These are phyloP conservation scores for Paramecium biaurelia DNA, from an alignment of 73 alveolate genomes.

Conservation along the genomic window DNA sequence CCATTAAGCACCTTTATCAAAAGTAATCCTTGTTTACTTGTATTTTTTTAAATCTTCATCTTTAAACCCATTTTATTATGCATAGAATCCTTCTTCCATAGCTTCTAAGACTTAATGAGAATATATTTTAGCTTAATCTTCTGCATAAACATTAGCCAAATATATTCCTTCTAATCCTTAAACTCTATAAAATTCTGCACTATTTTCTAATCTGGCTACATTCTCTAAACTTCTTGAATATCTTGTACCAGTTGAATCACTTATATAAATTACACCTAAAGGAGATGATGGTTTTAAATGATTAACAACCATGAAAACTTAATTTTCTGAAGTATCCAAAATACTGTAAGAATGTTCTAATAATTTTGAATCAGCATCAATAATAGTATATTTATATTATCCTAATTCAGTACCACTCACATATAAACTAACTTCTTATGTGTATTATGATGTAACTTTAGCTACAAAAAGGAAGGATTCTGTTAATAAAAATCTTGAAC, in stretches of 20 bases:
- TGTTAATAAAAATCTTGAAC: slow-evolving; percentile 85
- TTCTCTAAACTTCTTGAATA: slow-evolving; percentile 77
- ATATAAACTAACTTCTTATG: slow-evolving; percentile 75
- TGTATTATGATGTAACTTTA: slow-evolving; percentile 60
- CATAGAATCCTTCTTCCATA: not conserved
- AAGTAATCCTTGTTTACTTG: slow-evolving; percentile 82
- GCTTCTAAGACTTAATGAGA: not conserved
- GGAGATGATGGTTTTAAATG: slow-evolving; percentile 64
- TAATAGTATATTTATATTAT: not conserved
- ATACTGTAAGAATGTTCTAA: slow-evolving; percentile 77
- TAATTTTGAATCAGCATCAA: slow-evolving; percentile 44
- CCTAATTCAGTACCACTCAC: slow-evolving; percentile 63
- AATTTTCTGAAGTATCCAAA: slow-evolving; percentile 84
- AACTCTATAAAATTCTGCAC: slow-evolving; percentile 68
- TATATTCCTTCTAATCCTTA: slow-evolving; percentile 63
- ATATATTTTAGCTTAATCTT: slow-evolving; percentile 29
- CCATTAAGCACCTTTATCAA: slow-evolving; percentile 96
- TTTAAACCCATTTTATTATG: slow-evolving; percentile 49
- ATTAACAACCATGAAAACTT: slow-evolving; percentile 81
- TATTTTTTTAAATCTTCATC: slow-evolving; percentile 47
- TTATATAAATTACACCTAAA: slow-evolving; percentile 79
- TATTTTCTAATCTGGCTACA: slow-evolving; percentile 72
- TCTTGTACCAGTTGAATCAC: slow-evolving; percentile 86
- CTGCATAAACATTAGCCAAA: slow-evolving; percentile 61
- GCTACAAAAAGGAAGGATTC: slow-evolving; percentile 85